Conservation (phyloP, 371 early-diverging fungal genomes). For the Syncephalastrum monosporum region DNA sequence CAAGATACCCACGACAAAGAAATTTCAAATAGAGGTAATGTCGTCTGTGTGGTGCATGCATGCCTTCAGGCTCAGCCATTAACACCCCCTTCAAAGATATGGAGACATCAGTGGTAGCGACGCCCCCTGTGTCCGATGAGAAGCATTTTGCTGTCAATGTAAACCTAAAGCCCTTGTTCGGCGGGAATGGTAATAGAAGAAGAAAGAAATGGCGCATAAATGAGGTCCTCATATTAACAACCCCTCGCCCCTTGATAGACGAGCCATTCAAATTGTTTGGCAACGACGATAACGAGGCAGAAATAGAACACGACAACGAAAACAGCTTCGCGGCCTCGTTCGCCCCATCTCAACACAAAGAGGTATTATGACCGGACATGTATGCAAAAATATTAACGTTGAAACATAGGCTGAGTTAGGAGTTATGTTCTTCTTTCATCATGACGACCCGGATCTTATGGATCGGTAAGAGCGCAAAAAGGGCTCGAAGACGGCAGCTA, state of each 20-base stretch:
- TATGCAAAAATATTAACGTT: constrained; percentile 8
- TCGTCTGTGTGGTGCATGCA: too few species aligned
- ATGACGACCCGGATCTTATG: constrained; percentile 31
- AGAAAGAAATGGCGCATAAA: constrained; percentile 3
- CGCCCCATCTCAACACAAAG: constrained; percentile 13
- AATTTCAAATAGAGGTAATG: too few species aligned
- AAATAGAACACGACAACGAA: constrained; percentile 3
- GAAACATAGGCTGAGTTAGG: constrained; percentile 27
- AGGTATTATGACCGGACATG: constrained; percentile 6
- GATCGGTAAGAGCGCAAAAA: constrained; percentile 26
- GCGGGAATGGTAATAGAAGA: constrained; percentile 31
- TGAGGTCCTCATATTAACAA: background rate
- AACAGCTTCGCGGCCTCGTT: constrained; percentile 7
- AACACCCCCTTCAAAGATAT: too few species aligned
- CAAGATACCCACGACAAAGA: too few species aligned
- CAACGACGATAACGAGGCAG: constrained; percentile 26
- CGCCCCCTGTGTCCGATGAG: constrained; percentile 29
- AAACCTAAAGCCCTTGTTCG: constrained; percentile 62
- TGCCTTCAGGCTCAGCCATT: too few species aligned
- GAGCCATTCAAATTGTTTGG: constrained; percentile 58
- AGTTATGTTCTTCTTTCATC: constrained; percentile 46
- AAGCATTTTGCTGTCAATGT: constrained; percentile 51
- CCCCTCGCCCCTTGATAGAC: constrained; percentile 6
- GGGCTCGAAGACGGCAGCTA: background rate
- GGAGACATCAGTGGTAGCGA: constrained; percentile 11